Conservation (phyloP, 164 flowering plant genomes). For the Tetracentron sinense region DNA sequence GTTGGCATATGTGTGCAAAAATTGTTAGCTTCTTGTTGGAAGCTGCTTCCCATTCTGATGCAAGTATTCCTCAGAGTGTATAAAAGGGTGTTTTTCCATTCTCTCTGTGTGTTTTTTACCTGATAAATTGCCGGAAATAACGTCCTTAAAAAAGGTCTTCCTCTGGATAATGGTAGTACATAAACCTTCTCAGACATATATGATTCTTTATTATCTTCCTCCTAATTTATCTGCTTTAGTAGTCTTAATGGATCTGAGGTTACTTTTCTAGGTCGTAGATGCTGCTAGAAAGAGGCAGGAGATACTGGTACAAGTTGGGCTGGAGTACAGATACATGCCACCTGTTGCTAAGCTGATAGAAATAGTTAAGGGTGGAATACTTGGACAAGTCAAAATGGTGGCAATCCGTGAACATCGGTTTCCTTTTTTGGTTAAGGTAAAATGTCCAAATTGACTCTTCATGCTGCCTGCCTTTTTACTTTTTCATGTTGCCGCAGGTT, state of each 20-base stretch:
- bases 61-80: not conserved
- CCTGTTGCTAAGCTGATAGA: slow-evolving; percentile 85
- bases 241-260: not conserved
- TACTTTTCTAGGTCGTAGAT: slow-evolving; percentile 52
- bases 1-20: not conserved
- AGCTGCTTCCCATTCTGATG: too few species aligned
- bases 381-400: slow-evolving; percentile 88
- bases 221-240: not conserved
- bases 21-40: too few species aligned
- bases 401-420: slow-evolving; percentile 90
- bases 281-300: slow-evolving; percentile 79
- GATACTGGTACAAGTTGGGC: slow-evolving; percentile 84
- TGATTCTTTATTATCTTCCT: not conserved
- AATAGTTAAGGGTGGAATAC: slow-evolving; percentile 58
- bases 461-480: not conserved
- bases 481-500: not conserved
- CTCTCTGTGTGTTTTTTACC: not conserved
- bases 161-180: not conserved
- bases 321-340: slow-evolving; percentile 98
- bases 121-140: not conserved
- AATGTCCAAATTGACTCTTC: slow-evolving; percentile 1
- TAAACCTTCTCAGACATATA: not conserved
- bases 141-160: not conserved
- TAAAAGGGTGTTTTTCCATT: not conserved
- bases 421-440: slow-evolving; percentile 91